Evolutionary conservation across 768 basidiomycete species (phyloP).

Genomic region (Tylopilus sp.): DNA sequence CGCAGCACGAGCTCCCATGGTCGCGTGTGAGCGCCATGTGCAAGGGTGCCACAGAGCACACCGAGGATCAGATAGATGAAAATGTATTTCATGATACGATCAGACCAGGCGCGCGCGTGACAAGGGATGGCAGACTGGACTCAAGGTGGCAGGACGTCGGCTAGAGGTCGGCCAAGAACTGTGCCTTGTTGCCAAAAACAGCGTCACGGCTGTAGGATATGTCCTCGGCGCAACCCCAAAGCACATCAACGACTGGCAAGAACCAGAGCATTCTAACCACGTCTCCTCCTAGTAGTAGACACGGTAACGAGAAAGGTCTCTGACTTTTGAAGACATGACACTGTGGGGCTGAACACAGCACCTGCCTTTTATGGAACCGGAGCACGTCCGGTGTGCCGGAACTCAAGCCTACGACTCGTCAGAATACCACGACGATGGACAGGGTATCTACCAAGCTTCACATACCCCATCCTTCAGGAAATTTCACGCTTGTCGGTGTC

Average conservation of each 20-base stretch:
- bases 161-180: background rate
- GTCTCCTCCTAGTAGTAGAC: background rate
- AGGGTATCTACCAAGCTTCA: conserved; percentile 46
- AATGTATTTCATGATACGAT: conserved; percentile 14
- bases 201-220: background rate
- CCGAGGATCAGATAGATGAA: conserved; percentile 1
- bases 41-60: conserved; percentile 2
- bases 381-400: too few species aligned
- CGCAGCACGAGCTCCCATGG: conserved; percentile 46
- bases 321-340: background rate
- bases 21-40: conserved; percentile 65
- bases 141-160: background rate
- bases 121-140: too few species aligned
- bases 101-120: background rate
- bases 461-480: conserved; percentile 49
- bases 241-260: background rate
- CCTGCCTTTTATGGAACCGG: conserved; percentile 25
- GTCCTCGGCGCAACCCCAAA: background rate
- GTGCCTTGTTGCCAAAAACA: background rate
- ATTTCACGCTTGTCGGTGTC: conserved; percentile 50
- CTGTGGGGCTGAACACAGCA: conserved; percentile 19
- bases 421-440: conserved; percentile 18
- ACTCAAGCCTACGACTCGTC: background rate
- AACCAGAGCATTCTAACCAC: background rate
- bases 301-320: too few species aligned